Evolutionary conservation across 495 filamentous ascomycete genomes (phyloP), one percentile per base, ranked within the genome.

Genomic region (Lophiostoma macrostomum): DNA sequence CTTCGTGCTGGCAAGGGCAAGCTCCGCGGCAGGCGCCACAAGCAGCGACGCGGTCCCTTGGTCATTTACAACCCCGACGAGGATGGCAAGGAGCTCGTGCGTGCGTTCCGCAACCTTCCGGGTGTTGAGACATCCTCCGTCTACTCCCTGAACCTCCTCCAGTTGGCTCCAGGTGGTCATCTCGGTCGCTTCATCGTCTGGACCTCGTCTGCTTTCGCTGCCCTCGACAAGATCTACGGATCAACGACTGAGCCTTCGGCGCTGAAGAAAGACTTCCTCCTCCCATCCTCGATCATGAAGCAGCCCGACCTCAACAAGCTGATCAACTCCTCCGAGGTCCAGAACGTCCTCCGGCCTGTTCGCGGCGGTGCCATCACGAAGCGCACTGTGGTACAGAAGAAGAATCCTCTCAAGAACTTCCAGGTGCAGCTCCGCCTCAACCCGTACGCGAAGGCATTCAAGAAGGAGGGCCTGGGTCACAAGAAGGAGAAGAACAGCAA

Each of bases 141-240:
- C 72, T 91, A 85, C 76, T 79, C 89, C 55, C 83, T 98, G 64
- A 98, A 98, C 81, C 91, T 98, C 67, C 87, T 98, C 70, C 93
- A 97, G 78, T 88, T 98, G 69, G 93, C 93, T 60, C 93, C 93
- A 53, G 93, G 93, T 81, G 93, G 93, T 66, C 93, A 98, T 77
- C 88, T 98, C 69, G 93, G 93, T 66, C 94, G 93, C 69, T 98
- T 98, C 83, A 81, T 97, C 73, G 81, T 98, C 80, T 98, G 93
- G 93, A 91, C 93, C 63, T 96, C 94, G 52, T 81, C 89, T 56
- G 93, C 93, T 44, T 96, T 98, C 80, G 81, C 89, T 74, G 88
- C 93, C 57, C 87, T 98, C 53, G 90, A 97, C 76, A 79, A 79
- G 71, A 85, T 98, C 81, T 98, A 97, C 79, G 93, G 94, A 66